phyloP scores from a whole-genome alignment of 2,329 filamentous ascomycete genomes.

The Fusarium annulatum region DNA sequence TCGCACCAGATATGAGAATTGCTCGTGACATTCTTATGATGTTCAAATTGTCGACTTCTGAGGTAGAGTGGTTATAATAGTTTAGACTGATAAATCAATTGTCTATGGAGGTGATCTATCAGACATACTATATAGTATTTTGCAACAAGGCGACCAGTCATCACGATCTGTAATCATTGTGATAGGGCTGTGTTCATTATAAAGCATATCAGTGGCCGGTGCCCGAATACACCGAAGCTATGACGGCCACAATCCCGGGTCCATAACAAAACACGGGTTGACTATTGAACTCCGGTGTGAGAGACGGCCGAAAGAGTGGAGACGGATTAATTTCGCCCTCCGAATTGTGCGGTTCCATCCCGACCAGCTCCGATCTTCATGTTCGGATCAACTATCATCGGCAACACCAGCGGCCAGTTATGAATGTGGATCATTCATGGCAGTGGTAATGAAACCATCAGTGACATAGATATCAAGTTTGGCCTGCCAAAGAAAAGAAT shows the following conservation, averaged over 20 bases:
- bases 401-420: not conserved
- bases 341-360: slow-evolving; percentile 15
- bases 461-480: not conserved
- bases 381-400: slow-evolving; percentile 5
- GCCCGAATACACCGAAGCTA: slow-evolving; percentile 3
- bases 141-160: rapidly evolving
- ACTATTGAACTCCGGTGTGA: not conserved
- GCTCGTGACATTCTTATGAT: slow-evolving; percentile 29
- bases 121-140: not conserved
- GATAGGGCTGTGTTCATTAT: not conserved
- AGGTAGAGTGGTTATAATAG: not conserved
- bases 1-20: slow-evolving; percentile 51
- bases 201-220: not conserved
- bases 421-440: not conserved
- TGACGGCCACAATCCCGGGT: not conserved
- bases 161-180: not conserved
- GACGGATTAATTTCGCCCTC: slow-evolving; percentile 21
- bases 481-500: not conserved
- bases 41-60: not conserved
- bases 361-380: not conserved
- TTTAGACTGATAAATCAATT: not conserved
- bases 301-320: slow-evolving; percentile 11
- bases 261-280: not conserved
- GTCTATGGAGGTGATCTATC: not conserved
- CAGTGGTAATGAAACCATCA: not conserved